Percentiles rank a stretch among this genome's conserved stretches.
Evolutionary conservation across 352 stramenopile genomes (phyloP).

Genomic region (Phytopythium aichiense): DNA sequence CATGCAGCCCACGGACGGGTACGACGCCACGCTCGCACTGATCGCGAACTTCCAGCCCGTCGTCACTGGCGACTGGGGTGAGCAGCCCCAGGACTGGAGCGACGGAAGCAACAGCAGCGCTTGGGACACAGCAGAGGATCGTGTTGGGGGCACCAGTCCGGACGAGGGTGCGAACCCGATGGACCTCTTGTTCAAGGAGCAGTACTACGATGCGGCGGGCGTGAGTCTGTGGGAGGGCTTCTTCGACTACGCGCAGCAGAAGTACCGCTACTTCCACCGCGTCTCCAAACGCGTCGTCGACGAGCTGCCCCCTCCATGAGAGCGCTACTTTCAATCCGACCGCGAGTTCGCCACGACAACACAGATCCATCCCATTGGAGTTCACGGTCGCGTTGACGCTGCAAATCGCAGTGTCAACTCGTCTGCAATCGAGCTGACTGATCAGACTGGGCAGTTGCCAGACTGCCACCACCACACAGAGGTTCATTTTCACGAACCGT

Average conservation of each 20-base stretch:
- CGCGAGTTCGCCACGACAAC: background rate
- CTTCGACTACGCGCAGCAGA: constrained; percentile 50
- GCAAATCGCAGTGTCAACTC: background rate
- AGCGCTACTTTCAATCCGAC: background rate
- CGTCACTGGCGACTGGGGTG: constrained; percentile 28
- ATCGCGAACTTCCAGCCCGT: constrained; percentile 59
- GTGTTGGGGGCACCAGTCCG: background rate
- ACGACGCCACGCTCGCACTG: constrained; percentile 60
- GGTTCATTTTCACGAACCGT: background rate
- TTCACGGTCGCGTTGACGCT: background rate
- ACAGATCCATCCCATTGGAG: background rate
- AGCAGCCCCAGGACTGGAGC: constrained; percentile 3
- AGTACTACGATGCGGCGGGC: constrained; percentile 48
- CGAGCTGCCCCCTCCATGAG: background rate
- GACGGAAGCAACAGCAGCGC: background rate
- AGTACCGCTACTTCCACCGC: constrained; percentile 66
- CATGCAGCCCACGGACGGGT: constrained; percentile 45
- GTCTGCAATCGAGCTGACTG: background rate
- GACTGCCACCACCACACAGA: background rate
- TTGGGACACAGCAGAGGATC: background rate
- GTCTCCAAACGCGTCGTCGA: constrained; percentile 57
- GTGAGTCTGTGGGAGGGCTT: constrained; percentile 63
- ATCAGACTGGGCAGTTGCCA: background rate
- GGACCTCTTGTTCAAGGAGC: constrained; percentile 16
- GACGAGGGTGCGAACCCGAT: background rate